Conservation (phyloP, 2,329 filamentous ascomycete genomes). For the Clonostachys chloroleuca region DNA sequence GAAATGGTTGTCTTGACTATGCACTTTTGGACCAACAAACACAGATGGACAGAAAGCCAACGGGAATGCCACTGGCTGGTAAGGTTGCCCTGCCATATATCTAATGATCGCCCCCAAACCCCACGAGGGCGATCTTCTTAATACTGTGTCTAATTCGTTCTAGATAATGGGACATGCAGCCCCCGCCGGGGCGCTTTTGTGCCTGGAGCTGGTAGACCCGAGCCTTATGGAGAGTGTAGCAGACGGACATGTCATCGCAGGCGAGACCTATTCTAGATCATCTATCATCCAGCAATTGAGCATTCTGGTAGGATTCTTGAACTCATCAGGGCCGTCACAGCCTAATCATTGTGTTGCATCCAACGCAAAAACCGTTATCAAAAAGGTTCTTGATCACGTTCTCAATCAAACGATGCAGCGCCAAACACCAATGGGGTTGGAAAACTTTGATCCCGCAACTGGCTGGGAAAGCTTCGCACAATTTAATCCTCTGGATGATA, state of each 20-base stretch:
- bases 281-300: slow-evolving; percentile 44
- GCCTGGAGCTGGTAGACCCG: slow-evolving; percentile 19
- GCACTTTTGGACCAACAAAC: slow-evolving; percentile 35
- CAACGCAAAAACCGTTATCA: no score
- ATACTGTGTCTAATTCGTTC: no score
- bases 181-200: slow-evolving; percentile 41
- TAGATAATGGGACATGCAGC: slow-evolving; percentile 41
- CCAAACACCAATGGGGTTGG: no score
- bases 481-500: no score
- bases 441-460: no score
- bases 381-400: no score
- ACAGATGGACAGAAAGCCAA: no score
- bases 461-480: no score
- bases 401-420: no score
- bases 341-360: no score
- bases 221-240: no score
- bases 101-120: neutral
- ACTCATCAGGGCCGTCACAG: slow-evolving; percentile 14
- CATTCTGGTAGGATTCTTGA: slow-evolving; percentile 41
- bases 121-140: slow-evolving; percentile 8
- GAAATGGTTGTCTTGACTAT: slow-evolving; percentile 40
- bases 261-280: slow-evolving; percentile 20
- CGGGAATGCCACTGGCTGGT: no score
- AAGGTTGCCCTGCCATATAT: neutral
- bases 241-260: slow-evolving; percentile 3